These are phyloP conservation scores for Sarcomyxa edulis DNA, from an alignment of 768 basidiomycete genomes.

Conservation along the genomic window DNA sequence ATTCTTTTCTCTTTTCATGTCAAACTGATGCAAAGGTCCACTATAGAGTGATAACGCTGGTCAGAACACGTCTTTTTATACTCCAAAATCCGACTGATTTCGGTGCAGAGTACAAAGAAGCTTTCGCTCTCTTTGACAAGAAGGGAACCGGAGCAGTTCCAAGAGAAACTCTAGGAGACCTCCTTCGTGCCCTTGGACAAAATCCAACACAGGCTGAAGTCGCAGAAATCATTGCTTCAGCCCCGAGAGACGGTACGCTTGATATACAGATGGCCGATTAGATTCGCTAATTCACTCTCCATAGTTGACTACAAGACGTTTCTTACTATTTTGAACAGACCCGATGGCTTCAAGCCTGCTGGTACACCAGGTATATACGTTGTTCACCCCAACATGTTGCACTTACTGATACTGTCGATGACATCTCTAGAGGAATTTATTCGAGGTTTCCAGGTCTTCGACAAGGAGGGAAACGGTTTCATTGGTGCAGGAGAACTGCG, in stretches of 20 bases:
- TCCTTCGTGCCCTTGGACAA: conserved; percentile 91
- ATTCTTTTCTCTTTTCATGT: too few relatives aligned
- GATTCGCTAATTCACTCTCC: background rate
- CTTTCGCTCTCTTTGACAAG: conserved; percentile 98
- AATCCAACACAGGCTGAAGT: conserved; percentile 99
- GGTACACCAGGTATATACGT: conserved; percentile 80
- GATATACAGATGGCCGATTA: background rate
- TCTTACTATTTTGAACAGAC: conserved; percentile 85
- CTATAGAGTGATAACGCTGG: conserved; percentile 42
- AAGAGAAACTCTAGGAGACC: conserved; percentile 83
- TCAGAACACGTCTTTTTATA: conserved; percentile 8
- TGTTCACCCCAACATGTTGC: background rate
- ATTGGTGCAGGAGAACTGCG: conserved; percentile 89
- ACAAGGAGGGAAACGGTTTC: conserved; percentile 91
- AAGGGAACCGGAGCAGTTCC: conserved; percentile 89
- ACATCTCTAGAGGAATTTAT: conserved; percentile 79
- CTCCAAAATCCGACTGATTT: background rate
- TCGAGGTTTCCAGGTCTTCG: conserved; percentile 98
- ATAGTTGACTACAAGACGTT: conserved; percentile 93
- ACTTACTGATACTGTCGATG: background rate
- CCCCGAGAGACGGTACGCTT: conserved; percentile 69
- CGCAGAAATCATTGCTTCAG: conserved; percentile 63
- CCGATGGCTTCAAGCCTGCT: conserved; percentile 95
- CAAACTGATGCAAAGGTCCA: too few relatives aligned
- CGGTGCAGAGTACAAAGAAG: conserved; percentile 86